phyloP scores from a whole-genome alignment of 108 stramenopile species.

The Schizochytrium sp. region DNA sequence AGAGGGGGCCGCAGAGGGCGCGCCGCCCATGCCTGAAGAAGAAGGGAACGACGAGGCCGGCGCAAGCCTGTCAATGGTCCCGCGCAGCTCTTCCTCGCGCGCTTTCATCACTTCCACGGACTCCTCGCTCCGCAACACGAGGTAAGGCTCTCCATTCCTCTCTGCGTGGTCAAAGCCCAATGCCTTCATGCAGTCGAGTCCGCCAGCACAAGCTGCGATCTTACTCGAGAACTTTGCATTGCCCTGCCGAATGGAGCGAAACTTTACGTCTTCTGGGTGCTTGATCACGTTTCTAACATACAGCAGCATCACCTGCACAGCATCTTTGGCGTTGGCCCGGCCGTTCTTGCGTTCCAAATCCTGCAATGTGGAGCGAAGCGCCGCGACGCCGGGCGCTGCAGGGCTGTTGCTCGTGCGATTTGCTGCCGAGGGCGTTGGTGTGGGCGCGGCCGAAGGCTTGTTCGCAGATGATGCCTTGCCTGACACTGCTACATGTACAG shows the following conservation, averaged over 20 bases:
- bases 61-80: not conserved
- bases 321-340: not conserved
- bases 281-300: not conserved
- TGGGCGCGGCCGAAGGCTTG: not conserved
- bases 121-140: not conserved
- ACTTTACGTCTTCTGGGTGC: constrained; percentile 13
- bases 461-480: not conserved
- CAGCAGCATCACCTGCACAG: not conserved
- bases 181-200: not conserved
- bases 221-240: constrained; percentile 2
- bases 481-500: not conserved
- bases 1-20: not conserved
- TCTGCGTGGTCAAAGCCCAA: not conserved
- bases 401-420: not conserved
- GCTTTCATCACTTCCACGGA: not conserved
- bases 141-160: not conserved
- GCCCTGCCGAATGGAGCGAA: not conserved
- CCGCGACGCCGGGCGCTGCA: not conserved
- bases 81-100: not conserved
- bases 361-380: not conserved
- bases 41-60: not conserved
- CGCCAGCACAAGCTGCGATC: not conserved
- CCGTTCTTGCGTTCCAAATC: not conserved
- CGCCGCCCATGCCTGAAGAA: not conserved
- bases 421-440: not conserved